Conservation (phyloP, 805 yeast species). For the Lipomyces japonicus region DNA sequence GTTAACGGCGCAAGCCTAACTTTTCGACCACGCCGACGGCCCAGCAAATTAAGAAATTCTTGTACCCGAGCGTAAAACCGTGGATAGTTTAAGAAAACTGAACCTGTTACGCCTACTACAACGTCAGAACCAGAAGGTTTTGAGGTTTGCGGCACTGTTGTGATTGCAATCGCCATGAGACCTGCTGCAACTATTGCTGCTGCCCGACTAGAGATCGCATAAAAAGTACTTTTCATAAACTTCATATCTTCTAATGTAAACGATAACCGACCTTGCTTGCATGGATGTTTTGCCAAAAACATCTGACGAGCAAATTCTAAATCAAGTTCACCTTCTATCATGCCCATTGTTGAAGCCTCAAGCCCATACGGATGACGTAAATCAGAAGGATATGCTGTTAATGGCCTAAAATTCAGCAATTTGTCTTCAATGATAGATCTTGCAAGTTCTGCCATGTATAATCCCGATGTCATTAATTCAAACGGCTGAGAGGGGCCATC, state of each 20-base stretch:
- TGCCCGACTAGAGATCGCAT: constrained; percentile 36
- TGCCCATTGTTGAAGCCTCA: constrained; percentile 31
- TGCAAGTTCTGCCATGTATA: constrained; percentile 82
- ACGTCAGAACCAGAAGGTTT: constrained; percentile 13
- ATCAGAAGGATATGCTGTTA: constrained; percentile 26
- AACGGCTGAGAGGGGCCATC: constrained; percentile 81
- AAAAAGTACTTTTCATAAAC: constrained; percentile 30
- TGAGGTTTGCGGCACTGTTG: constrained; percentile 31
- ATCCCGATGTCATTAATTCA: constrained; percentile 82
- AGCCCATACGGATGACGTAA: constrained; percentile 32
- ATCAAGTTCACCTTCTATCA: constrained; percentile 31
- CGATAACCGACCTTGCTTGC: constrained; percentile 3
- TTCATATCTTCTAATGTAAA: constrained; percentile 29
- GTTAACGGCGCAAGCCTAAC: constrained; percentile 11
- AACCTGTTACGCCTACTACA: constrained; percentile 35
- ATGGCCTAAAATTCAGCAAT: constrained; percentile 38
- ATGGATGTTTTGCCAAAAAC: constrained; percentile 25
- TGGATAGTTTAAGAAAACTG: constrained; percentile 37
- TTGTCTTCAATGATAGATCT: constrained; percentile 69
- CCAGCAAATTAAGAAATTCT: constrained; percentile 29
- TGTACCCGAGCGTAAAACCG: constrained; percentile 33
- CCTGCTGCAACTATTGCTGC: constrained; percentile 37
- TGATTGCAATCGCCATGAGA: constrained; percentile 23
- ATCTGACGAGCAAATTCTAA: constrained; percentile 29
- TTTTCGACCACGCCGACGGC: constrained; percentile 10